These are phyloP conservation scores for Lepiota venenata DNA, from an alignment of 768 basidiomycete genomes.

Conservation along the genomic window DNA sequence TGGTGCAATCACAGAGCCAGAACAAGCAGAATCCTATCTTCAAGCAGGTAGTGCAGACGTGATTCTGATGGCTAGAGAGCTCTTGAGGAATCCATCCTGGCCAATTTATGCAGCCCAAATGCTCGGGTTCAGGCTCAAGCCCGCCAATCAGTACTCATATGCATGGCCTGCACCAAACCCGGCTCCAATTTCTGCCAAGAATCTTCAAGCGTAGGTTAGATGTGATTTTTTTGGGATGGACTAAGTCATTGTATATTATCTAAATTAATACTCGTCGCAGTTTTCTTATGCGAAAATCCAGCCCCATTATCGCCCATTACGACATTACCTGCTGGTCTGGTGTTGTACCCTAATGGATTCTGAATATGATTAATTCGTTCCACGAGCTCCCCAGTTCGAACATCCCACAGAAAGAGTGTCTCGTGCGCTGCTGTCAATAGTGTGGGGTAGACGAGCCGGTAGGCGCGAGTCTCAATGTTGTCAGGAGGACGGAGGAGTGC, in stretches of 20 bases:
- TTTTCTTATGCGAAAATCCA: no score
- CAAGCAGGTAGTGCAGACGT: conserved; percentile 66
- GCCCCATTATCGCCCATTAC: no score
- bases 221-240: no score
- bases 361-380: conserved; percentile 46
- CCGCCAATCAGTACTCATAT: no score
- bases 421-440: conserved; percentile 46
- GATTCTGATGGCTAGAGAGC: conserved; percentile 62
- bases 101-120: conserved; percentile 27
- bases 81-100: conserved; percentile 67
- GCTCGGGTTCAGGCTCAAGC: no score
- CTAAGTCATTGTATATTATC: no score
- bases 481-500: conserved; percentile 10
- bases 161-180: no score
- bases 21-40: conserved; percentile 52
- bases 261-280: no score
- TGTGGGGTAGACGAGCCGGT: conserved; percentile 49
- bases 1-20: conserved; percentile 66
- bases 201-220: no score
- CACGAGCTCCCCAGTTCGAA: conserved; percentile 45
- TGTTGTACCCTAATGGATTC: neutral
- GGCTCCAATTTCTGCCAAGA: no score
- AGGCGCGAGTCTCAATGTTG: conserved; percentile 10
- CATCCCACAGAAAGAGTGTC: conserved; percentile 59
- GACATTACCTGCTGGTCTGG: no score